Base-by-base conservation (phyloP, 495 filamentous ascomycete species). In the Sporormia fimetaria region DNA sequence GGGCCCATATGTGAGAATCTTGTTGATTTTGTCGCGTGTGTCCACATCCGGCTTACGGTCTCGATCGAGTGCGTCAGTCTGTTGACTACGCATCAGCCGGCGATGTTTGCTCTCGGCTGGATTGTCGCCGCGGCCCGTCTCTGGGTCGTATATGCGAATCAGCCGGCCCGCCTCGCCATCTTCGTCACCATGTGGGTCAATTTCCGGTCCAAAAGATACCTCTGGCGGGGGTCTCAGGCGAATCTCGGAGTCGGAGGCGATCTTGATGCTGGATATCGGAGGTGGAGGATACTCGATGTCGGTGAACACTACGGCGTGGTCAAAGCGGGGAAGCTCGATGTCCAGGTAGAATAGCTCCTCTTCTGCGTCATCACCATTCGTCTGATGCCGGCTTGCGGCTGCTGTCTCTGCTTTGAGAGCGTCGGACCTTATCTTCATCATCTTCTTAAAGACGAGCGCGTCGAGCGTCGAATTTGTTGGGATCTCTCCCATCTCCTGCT, bases 11-110 rank as follows among this genome's bases (percentile, higher is more conserved):
- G 80, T 79, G 64, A 99, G 75, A 42, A 96, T 93, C 24, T 70
- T 64, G 57, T 94, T 94, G 15, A 99, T 64, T 49, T 94, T 85
- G 61, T 99, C 90, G 29, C 90, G 74, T 31, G 87, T 84, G 61
- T 94, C 92, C n/a, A 87, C 82, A 54, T 96, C 95, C 1, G 90
- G 90, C 56, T 88, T 94, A 40, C 94, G 62, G 52, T 99, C 90
- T 29, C 88, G 77, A 58, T 96, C 90, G 50, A 95, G 64, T 23
- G 87, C 80, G 10, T 87, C 87, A 37, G 87, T 92, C n/a, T 90
- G 76, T 56, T 94, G 83, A 53, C 84, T 90, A 49, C 90, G 76
- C 34, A 95, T 83, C 24, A 99, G 74, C 33, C 87, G 68, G 14
- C 90, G 76, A 53, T 99, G 92, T 58, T 95, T 96, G 63, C 76